phyloP scores from a whole-genome alignment of 1,284 basidiomycete species.

The Ganoderma meredithae region DNA sequence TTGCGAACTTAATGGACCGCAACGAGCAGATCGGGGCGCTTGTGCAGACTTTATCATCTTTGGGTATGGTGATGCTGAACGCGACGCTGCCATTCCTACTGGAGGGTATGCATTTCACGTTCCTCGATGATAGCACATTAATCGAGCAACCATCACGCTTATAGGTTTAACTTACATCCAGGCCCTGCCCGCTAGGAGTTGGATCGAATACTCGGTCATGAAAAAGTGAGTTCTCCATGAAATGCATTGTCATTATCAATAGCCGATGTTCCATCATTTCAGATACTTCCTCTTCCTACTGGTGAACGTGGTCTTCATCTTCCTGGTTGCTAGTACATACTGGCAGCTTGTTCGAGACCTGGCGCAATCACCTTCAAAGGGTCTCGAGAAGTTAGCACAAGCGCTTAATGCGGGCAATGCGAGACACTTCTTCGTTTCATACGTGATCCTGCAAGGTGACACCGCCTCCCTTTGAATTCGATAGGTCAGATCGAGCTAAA shows the following conservation, averaged over 20 bases:
- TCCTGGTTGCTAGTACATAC: constrained; percentile 90
- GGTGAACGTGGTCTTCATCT: constrained; percentile 95
- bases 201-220: constrained; percentile 92
- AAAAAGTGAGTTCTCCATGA: constrained; percentile 74
- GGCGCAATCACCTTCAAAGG: constrained; percentile 86
- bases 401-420: constrained; percentile 80
- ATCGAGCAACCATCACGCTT: constrained; percentile 16
- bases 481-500: background rate
- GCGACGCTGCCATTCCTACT: constrained; percentile 89
- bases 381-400: constrained; percentile 88
- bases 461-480: background rate
- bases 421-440: constrained; percentile 94
- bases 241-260: background rate
- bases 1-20: constrained; percentile 79
- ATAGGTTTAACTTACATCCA: constrained; percentile 87
- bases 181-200: constrained; percentile 88
- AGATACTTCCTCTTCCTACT: constrained; percentile 96
- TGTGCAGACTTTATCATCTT: constrained; percentile 90
- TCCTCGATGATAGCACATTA: background rate
- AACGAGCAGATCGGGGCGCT: constrained; percentile 85
- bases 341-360: constrained; percentile 89
- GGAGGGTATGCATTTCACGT: constrained; percentile 64
- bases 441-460: constrained; percentile 90
- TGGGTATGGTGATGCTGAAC: constrained; percentile 92
- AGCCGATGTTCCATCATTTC: constrained; percentile 5